Conservation (phyloP, 2,329 filamentous ascomycete species). For the Neurospora sp. region DNA sequence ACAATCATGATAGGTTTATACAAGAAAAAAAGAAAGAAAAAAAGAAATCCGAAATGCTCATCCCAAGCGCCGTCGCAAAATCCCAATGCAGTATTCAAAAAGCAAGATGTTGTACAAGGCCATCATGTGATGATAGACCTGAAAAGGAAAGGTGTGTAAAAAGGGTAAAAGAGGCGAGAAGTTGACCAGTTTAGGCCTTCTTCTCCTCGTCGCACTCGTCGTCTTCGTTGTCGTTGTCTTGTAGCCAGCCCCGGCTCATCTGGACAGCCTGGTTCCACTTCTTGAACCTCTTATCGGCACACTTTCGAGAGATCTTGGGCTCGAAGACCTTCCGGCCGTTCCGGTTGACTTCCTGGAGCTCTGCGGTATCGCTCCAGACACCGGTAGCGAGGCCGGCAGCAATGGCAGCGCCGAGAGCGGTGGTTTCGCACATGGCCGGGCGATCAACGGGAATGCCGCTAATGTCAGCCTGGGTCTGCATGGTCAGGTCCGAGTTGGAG, state of each 20-base stretch:
- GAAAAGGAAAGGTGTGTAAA: neutral
- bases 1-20: neutral
- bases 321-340: constrained; percentile 60
- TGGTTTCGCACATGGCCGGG: constrained; percentile 84
- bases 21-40: neutral
- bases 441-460: constrained; percentile 74
- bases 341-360: constrained; percentile 64
- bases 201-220: neutral
- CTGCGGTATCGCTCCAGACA: constrained; percentile 67
- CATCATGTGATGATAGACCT: neutral
- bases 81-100: neutral
- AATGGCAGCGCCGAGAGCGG: constrained; percentile 78
- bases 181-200: neutral
- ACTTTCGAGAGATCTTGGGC: constrained; percentile 46
- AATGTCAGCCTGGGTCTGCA: constrained; percentile 86
- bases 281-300: constrained; percentile 34
- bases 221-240: constrained; percentile 23
- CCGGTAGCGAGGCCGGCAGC: constrained; percentile 77
- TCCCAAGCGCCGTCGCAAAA: neutral
- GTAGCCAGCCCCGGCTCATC: constrained; percentile 48
- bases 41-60: neutral
- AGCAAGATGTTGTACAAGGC: neutral
- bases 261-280: constrained; percentile 50
- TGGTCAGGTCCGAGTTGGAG: constrained; percentile 79
- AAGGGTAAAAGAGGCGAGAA: neutral